Evolutionary conservation across 495 filamentous ascomycete species (phyloP).

Genomic region (Amphirosellinia nigrospora): DNA sequence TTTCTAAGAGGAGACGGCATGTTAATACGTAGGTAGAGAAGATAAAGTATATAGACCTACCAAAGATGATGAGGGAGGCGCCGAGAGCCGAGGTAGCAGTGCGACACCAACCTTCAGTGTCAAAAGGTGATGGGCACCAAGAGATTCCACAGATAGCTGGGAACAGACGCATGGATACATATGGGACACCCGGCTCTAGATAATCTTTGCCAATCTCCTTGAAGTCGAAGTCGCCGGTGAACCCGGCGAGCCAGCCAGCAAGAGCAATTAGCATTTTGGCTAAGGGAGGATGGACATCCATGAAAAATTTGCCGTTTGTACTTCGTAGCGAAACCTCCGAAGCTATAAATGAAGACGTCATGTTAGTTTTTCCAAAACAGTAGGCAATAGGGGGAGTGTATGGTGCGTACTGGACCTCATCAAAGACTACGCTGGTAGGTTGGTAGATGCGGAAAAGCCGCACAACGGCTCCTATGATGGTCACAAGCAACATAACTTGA

Average conservation of each 20-base stretch:
- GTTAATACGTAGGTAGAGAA: slow-evolving; percentile 29
- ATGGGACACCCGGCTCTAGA: slow-evolving; percentile 89
- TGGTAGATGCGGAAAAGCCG: slow-evolving; percentile 96
- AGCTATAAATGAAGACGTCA: slow-evolving; percentile 59
- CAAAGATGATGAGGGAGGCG: slow-evolving; percentile 86
- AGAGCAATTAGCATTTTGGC: slow-evolving; percentile 95
- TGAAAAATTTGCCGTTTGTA: slow-evolving; percentile 99
- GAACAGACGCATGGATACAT: slow-evolving; percentile 95
- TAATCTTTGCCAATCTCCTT: slow-evolving; percentile 99
- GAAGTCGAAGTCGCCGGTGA: slow-evolving; percentile 95
- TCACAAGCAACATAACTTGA: slow-evolving; percentile 72
- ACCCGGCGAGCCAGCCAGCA: slow-evolving; percentile 93
- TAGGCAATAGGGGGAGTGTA: slow-evolving; percentile 17
- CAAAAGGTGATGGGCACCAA: slow-evolving; percentile 88
- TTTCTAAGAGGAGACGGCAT: slow-evolving; percentile 64
- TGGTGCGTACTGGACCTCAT: slow-evolving; percentile 91
- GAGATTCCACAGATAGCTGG: slow-evolving; percentile 87
- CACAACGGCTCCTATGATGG: slow-evolving; percentile 76
- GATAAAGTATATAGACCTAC: slow-evolving; percentile 53
- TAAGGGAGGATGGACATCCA: slow-evolving; percentile 98
- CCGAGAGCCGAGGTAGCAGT: slow-evolving; percentile 83
- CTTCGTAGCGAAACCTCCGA: slow-evolving; percentile 96
- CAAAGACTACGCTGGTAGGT: slow-evolving; percentile 95
- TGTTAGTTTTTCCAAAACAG: slow-evolving; percentile 30
- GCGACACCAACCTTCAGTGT: slow-evolving; percentile 88